phyloP scores from a whole-genome alignment of 2,329 filamentous ascomycete genomes.

The Helotiales sp. region DNA sequence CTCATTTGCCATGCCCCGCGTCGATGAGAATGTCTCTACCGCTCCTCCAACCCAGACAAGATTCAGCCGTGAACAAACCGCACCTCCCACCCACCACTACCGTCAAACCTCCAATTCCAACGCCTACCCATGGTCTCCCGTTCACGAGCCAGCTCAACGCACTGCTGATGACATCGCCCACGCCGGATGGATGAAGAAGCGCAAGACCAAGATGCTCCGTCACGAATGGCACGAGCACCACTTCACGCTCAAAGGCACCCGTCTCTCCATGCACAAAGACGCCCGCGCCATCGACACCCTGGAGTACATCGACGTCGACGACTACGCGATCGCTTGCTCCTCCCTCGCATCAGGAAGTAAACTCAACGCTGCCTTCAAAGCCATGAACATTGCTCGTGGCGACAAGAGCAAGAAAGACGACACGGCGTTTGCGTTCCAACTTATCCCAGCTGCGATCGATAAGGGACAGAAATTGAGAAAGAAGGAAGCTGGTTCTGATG shows the following conservation, averaged over 20 bases:
- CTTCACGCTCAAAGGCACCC: slow-evolving; percentile 78
- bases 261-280: slow-evolving; percentile 75
- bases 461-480: slow-evolving; percentile 50
- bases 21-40: slow-evolving; percentile 59
- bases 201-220: slow-evolving; percentile 82
- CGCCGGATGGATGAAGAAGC: slow-evolving; percentile 91
- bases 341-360: slow-evolving; percentile 72
- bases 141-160: slow-evolving; percentile 24
- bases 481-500: slow-evolving; percentile 35
- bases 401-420: slow-evolving; percentile 53
- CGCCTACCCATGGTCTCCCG: slow-evolving; percentile 27
- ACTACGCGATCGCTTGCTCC: slow-evolving; percentile 85
- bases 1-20: slow-evolving; percentile 67
- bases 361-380: slow-evolving; percentile 84
- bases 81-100: slow-evolving; percentile 28
- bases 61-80: slow-evolving; percentile 17
- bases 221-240: slow-evolving; percentile 94
- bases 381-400: slow-evolving; percentile 63
- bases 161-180: slow-evolving; percentile 59
- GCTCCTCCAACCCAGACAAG: slow-evolving; percentile 29
- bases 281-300: slow-evolving; percentile 53
- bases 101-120: slow-evolving; percentile 19
- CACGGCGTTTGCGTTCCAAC: slow-evolving; percentile 79
- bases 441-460: slow-evolving; percentile 60
- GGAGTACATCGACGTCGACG: slow-evolving; percentile 83